Evolutionary conservation across 208 protist species (phyloP).

Genomic region (Leishmania turanica): DNA sequence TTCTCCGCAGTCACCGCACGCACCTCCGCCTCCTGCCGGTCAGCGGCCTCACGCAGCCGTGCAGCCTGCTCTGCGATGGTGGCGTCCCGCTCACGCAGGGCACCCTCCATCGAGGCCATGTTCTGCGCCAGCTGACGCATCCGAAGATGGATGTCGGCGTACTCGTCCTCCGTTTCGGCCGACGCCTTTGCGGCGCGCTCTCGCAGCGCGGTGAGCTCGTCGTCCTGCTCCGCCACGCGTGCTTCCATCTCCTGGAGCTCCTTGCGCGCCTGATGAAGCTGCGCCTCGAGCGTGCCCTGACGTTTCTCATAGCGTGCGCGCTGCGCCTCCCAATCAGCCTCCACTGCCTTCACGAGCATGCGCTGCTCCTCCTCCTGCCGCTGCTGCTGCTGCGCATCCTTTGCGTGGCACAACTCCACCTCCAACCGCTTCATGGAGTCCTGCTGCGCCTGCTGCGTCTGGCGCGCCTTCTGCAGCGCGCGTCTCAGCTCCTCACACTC

Average conservation of each 20-base stretch:
- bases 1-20: constrained; percentile 21
- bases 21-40: constrained; percentile 10
- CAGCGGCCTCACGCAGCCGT: constrained; percentile 19
- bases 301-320: constrained; percentile 26
- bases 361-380: constrained; percentile 18
- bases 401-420: constrained; percentile 57
- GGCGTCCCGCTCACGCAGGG: constrained; percentile 25
- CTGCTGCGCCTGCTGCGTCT: constrained; percentile 39
- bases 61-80: constrained; percentile 27
- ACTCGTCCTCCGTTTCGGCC: constrained; percentile 28
- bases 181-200: constrained; percentile 25
- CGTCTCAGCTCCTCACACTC: constrained; percentile 34
- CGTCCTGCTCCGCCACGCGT: constrained; percentile 12
- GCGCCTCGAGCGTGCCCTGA: constrained; percentile 26
- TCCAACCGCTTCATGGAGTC: constrained; percentile 38
- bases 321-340: constrained; percentile 16
- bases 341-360: background rate
- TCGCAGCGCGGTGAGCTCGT: constrained; percentile 29
- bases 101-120: constrained; percentile 32
- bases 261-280: constrained; percentile 22
- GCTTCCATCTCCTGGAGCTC: constrained; percentile 28
- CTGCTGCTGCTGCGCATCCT: constrained; percentile 41
- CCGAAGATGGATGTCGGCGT: constrained; percentile 31
- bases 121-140: constrained; percentile 32
- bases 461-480: constrained; percentile 35